Evolutionary conservation across 495 filamentous ascomycete genomes (phyloP), one percentile per base, ranked within the genome.

Genomic region (Usnea hakonensis): DNA sequence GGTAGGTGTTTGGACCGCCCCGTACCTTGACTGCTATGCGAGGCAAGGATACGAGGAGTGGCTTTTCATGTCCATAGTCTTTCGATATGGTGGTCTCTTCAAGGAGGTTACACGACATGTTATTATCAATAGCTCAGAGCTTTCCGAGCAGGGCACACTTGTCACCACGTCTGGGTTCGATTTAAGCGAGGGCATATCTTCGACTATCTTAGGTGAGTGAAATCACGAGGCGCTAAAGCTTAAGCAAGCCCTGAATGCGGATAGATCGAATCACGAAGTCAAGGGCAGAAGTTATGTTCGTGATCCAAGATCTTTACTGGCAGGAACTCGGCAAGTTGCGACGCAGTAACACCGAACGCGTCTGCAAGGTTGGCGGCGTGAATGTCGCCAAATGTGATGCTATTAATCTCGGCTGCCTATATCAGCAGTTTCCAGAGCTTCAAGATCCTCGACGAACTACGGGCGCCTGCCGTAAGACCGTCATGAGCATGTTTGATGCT

Each of bases 41-140:
- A 32, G 26, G n/a, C 16, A 23, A 26, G 44, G 44, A 2, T 38
- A 40, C 8, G 58, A 60, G 17, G 46, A 36, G 2, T 52, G 32
- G 58, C 44, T 60, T 11, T 60, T 53, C 35, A 53, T 60, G 16
- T 60, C 58, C 16, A 40, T 19, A 23, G 33, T 48, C 44, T 60
- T 60, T 44, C 19, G 23, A 5, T 53, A 13, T 3, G 33, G 36
- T 26, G 33, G 23, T 7, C 11, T 48, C 14, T 60, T 60, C 58
- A 40, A 60, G 11, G 33, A 52, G 11, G 23, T 30, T n/a, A 60
- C 44, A n/a, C 21, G n/a, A 30, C 43, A 52, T 37, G 23, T 60
- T 10, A 35, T 60, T 19, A 21, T 48, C 32, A 60, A 60, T n/a
- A n/a, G n/a, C 46, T 37, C 43, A 21, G 50, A 9, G 13, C 11